Evolutionary conservation across 805 yeast genomes (phyloP), one percentile per base, ranked within the genome.

Genomic region (Saccharomycopsis oosterbeekiorum): DNA sequence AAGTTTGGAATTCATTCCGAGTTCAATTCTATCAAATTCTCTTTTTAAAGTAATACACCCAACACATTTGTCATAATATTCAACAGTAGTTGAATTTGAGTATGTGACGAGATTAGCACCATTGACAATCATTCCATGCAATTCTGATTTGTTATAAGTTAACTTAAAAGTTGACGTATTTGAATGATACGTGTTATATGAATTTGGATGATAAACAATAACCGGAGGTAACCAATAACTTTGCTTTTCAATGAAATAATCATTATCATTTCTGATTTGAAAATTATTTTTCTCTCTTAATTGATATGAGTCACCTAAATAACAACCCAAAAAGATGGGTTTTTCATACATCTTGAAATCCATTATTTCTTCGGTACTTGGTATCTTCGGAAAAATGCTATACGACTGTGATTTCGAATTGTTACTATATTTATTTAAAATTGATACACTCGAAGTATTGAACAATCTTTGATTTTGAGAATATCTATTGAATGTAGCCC

Each of bases 261-360:
- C 58, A n/a, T 47, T 53, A 17, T 34, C 17, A 29, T 5, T 26
- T 51, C 50, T 41, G 12, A 50, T 37, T 24, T 40, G 21, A 19
- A 19, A 36, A 4, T 26, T 42, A 9, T 42, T 17, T n/a, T 50
- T 50, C 21, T 57, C 17, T 55, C 58, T 43, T 34, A 24, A 6
- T 41, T 59, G 61, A 40, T 53, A 62, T 41, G 64, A 61, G 19
- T 60, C 36, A 6, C n/a, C 4, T n/a, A 63, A 55, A 68, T 85
- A 76, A 73, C 97, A 92, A 4, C 97, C 97, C 69, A 91, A 87
- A 72, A 90, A 89, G 0, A 84, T 75, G 14, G 97, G 97, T 62
- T 74, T 80, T 10, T 81, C 74, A 10, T 80, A 79, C 60, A 86
- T 75, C 59, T 82, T 80, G 62, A 71, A 66, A 57, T 74, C 70